Base-by-base conservation (phyloP, 164 flowering plant species). In the Liquidambar formosana region DNA sequence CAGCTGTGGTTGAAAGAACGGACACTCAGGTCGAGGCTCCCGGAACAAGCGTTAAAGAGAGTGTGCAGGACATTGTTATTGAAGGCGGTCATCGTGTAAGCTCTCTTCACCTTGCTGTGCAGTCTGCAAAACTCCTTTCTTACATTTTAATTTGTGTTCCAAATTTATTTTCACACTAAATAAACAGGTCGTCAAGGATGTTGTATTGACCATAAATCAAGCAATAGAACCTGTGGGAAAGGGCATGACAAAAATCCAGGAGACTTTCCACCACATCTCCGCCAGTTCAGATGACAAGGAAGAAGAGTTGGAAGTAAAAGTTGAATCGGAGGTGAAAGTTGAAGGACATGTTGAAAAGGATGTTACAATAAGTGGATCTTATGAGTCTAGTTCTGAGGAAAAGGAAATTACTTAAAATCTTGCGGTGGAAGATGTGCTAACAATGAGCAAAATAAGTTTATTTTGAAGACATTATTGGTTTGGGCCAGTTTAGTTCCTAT, bases 151-250 rank as follows among this genome's bases (percentile, higher is more conserved):
- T 22, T 1, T 6, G n/a, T 22, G 19, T 44, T 4, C 13, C 8
- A 23, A 8, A 14, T 33, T 38, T 46, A 10, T 33, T 38, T 26
- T 28, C 16, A 4, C 44, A 12, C 13, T 57, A 19, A 60, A 1
- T 10, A 21, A 71, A 23, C 85, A 94, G 98, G 95, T 94, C 19
- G 88, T 87, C 28, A 83, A 89, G 82, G 98, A 94, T 76, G 98
- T 94, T 2, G 91, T 83, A 38, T 70, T 94, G 84, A 92, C 95
- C 5, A 86, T 94, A 70, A 90, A 82, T 68, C 95, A 94, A 76
- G 97, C 98, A 27, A 92, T 92, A 19, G 90, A 88, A 66, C 98
- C 95, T 9, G 92, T 94, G 60, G 97, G 82, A 64, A 89, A 89
- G 73, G 96, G 93, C 6, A 82, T 88, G 76, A 85, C 87, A 8